Percentiles rank a stretch among this genome's conserved stretches.
Evolutionary conservation across 306 rosid genomes (phyloP).

Genomic region (Gillenia trifoliata): DNA sequence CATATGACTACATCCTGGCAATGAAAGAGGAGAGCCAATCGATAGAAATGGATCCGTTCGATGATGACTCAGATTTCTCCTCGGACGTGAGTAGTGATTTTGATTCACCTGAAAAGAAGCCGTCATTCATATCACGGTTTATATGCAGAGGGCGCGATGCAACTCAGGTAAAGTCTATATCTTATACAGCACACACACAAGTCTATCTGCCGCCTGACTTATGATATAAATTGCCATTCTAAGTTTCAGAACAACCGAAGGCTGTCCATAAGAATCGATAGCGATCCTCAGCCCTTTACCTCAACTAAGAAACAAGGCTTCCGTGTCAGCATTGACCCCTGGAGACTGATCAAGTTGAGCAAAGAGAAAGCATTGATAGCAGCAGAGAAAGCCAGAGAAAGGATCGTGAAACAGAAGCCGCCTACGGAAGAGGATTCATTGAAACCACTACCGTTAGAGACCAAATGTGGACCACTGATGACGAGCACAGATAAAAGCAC

Average conservation of each 20-base stretch:
- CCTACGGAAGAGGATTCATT: conserved; percentile 36
- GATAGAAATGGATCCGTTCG: conserved; percentile 52
- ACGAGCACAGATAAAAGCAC: conserved; percentile 24
- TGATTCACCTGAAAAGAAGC: conserved; percentile 76
- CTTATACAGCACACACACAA: background rate
- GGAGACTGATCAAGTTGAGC: conserved; percentile 76
- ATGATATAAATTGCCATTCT: conserved; percentile 13
- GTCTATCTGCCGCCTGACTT: conserved; percentile 2
- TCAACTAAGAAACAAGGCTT: conserved; percentile 53
- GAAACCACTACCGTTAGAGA: conserved; percentile 78
- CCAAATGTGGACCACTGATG: conserved; percentile 45
- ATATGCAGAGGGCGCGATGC: conserved; percentile 47
- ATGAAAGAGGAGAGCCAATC: conserved; percentile 78
- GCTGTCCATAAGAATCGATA: conserved; percentile 72
- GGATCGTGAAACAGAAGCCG: conserved; percentile 53
- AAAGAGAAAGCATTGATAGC: conserved; percentile 75
- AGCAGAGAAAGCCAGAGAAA: conserved; percentile 81
- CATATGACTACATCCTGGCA: conserved; percentile 91
- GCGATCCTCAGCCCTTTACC: conserved; percentile 46
- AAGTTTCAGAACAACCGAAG: conserved; percentile 56
- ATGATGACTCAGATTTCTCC: conserved; percentile 76
- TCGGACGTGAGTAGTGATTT: conserved; percentile 76
- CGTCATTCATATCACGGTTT: conserved; percentile 60
- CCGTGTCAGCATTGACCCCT: conserved; percentile 75
- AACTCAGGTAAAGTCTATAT: conserved; percentile 40